phyloP scores from a whole-genome alignment of 2,329 filamentous ascomycete species.

The Gliomastix tumulicola region DNA sequence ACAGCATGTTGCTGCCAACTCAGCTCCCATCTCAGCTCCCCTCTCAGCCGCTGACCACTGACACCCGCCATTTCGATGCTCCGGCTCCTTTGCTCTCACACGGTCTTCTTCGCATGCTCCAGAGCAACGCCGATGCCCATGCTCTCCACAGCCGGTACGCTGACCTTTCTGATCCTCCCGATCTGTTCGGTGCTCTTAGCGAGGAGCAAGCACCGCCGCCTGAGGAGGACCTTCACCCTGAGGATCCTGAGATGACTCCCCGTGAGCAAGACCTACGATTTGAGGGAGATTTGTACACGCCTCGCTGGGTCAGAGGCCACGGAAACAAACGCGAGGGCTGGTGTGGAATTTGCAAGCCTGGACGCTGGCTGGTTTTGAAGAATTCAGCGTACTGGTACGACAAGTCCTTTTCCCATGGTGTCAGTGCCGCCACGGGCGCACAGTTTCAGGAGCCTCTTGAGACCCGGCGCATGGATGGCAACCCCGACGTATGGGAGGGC shows the following conservation, averaged over 20 bases:
- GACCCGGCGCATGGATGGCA: slow-evolving; percentile 70
- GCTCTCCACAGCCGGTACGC: slow-evolving; percentile 63
- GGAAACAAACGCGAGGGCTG: slow-evolving; percentile 85
- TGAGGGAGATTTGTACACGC: slow-evolving; percentile 76
- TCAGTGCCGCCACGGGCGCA: slow-evolving; percentile 73
- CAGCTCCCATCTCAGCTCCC: slow-evolving; percentile 44
- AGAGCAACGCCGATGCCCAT: slow-evolving; percentile 67
- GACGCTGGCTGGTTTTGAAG: slow-evolving; percentile 80
- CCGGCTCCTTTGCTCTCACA: slow-evolving; percentile 62
- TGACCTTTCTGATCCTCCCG: slow-evolving; percentile 67
- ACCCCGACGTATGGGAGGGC: slow-evolving; percentile 76
- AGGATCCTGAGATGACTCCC: slow-evolving; percentile 67
- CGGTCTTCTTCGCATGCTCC: slow-evolving; percentile 65
- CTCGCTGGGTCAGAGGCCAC: slow-evolving; percentile 76
- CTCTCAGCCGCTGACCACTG: slow-evolving; percentile 40
- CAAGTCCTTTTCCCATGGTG: slow-evolving; percentile 83
- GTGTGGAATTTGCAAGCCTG: slow-evolving; percentile 84
- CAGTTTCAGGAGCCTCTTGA: slow-evolving; percentile 73
- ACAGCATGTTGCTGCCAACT: slow-evolving; percentile 50
- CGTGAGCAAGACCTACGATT: slow-evolving; percentile 76
- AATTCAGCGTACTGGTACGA: slow-evolving; percentile 93
- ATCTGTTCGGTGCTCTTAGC: slow-evolving; percentile 67
- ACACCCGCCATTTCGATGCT: slow-evolving; percentile 47
- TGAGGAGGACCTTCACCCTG: slow-evolving; percentile 74
- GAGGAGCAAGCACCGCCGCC: slow-evolving; percentile 70